Conservation (phyloP, 192 early-diverging fungal species). For the Powellomyces hirtus region DNA sequence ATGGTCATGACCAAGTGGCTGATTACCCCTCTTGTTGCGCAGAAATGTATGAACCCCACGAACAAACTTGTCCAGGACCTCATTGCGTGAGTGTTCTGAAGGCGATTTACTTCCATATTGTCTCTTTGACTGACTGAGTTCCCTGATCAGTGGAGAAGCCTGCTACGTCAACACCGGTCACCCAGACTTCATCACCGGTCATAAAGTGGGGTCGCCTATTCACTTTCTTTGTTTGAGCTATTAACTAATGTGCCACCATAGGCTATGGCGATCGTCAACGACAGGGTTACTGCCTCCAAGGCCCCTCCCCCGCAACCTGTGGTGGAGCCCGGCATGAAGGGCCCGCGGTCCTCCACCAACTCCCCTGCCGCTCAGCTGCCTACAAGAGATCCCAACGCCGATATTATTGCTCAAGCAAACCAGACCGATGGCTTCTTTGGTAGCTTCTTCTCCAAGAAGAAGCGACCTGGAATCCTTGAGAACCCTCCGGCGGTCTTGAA, state of each 20-base stretch:
- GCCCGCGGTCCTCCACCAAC: slow-evolving; percentile 23
- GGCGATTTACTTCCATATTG: slow-evolving; percentile 11
- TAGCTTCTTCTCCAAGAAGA: slow-evolving; percentile 88
- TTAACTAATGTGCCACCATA: slow-evolving; percentile 34
- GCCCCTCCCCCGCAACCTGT: slow-evolving; percentile 30
- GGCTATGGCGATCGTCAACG: slow-evolving; percentile 89
- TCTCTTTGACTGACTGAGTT: too few relatives aligned
- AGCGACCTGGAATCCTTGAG: slow-evolving; percentile 65
- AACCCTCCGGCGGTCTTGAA: slow-evolving; percentile 85
- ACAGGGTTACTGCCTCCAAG: slow-evolving; percentile 74
- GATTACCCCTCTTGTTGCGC: neutral
- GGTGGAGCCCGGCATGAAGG: slow-evolving; percentile 18
- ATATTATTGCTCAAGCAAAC: slow-evolving; percentile 57
- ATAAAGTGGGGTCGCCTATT: slow-evolving; percentile 53
- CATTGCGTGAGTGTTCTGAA: slow-evolving; percentile 63
- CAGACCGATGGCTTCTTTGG: slow-evolving; percentile 84
- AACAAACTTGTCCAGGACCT: slow-evolving; percentile 93
- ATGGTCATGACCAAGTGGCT: neutral
- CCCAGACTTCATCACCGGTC: slow-evolving; percentile 97
- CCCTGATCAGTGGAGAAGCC: slow-evolving; percentile 78
- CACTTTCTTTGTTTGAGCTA: neutral
- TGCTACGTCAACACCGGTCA: slow-evolving; percentile 99
- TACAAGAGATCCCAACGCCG: slow-evolving; percentile 49
- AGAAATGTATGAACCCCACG: slow-evolving; percentile 81
- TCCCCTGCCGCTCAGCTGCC: slow-evolving; percentile 25